Evolutionary conservation across 2,329 filamentous ascomycete species (phyloP).

Genomic region (Endothia cerciana): DNA sequence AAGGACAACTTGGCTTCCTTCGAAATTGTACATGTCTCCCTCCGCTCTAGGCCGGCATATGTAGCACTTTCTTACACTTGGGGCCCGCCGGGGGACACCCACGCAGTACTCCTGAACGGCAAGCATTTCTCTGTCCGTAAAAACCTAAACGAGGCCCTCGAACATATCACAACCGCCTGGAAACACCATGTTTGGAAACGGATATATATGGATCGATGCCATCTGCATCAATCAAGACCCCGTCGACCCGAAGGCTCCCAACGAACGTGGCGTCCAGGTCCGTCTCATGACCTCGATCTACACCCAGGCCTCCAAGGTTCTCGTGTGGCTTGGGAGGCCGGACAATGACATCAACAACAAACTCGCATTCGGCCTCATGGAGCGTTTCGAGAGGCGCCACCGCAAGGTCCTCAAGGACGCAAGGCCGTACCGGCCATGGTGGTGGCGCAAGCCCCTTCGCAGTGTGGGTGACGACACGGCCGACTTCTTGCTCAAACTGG

Average conservation of each 20-base stretch:
- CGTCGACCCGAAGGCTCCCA: background rate
- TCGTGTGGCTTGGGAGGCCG: conserved; percentile 1
- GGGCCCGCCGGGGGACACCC: background rate
- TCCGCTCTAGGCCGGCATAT: background rate
- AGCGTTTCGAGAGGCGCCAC: background rate
- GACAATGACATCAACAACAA: conserved; percentile 1
- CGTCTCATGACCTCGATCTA: conserved; percentile 1
- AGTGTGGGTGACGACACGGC: background rate
- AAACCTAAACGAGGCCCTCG: background rate
- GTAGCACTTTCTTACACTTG: conserved; percentile 1
- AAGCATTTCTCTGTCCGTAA: background rate
- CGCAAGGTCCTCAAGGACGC: background rate
- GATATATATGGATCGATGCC: background rate
- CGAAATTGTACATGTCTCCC: background rate
- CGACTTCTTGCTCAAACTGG: background rate
- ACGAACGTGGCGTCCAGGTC: conserved; percentile 10
- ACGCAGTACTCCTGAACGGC: background rate
- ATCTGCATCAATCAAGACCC: conserved; percentile 14
- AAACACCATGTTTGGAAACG: background rate
- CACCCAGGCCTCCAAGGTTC: conserved; percentile 10
- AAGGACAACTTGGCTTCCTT: background rate
- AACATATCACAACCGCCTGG: conserved; percentile 1
- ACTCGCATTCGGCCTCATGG: background rate
- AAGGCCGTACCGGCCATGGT: conserved; percentile 4
- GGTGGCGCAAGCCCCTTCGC: background rate